Conservation (phyloP, 164 flowering plant species). For the Tinospora cordifolia region DNA sequence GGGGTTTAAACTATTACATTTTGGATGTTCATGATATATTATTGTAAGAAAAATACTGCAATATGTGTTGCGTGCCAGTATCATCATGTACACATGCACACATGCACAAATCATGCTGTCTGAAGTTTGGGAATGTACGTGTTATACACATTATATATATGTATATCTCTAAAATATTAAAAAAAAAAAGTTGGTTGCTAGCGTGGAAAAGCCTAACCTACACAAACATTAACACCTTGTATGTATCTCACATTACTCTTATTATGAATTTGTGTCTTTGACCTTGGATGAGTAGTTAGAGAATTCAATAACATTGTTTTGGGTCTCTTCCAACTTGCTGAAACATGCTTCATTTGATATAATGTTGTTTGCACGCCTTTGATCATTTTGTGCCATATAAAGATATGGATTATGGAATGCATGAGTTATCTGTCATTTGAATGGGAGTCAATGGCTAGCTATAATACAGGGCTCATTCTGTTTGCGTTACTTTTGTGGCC, state of each 20-base stretch:
- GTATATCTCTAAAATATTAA: too few relatives aligned
- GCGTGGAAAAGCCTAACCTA: too few relatives aligned
- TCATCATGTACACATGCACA: too few relatives aligned
- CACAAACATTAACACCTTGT: too few relatives aligned
- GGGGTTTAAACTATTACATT: too few relatives aligned
- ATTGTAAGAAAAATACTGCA: too few relatives aligned
- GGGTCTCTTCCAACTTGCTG: background rate
- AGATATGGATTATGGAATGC: background rate
- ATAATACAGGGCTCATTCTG: background rate
- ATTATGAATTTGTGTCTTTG: too few relatives aligned
- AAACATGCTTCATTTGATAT: background rate
- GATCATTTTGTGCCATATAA: background rate
- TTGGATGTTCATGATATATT: too few relatives aligned
- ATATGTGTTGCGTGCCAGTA: too few relatives aligned
- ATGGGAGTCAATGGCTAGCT: background rate
- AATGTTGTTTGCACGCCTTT: conserved; percentile 1
- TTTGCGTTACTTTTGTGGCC: background rate
- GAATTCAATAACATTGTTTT: background rate
- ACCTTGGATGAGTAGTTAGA: background rate
- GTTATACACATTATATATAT: too few relatives aligned
- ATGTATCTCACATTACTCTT: too few relatives aligned
- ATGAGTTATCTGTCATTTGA: background rate
- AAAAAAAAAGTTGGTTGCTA: too few relatives aligned
- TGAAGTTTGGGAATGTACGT: background rate
- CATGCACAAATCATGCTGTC: background rate